Evolutionary conservation across 495 filamentous ascomycete genomes (phyloP).

Genomic region (Penicillium maclennaniae): DNA sequence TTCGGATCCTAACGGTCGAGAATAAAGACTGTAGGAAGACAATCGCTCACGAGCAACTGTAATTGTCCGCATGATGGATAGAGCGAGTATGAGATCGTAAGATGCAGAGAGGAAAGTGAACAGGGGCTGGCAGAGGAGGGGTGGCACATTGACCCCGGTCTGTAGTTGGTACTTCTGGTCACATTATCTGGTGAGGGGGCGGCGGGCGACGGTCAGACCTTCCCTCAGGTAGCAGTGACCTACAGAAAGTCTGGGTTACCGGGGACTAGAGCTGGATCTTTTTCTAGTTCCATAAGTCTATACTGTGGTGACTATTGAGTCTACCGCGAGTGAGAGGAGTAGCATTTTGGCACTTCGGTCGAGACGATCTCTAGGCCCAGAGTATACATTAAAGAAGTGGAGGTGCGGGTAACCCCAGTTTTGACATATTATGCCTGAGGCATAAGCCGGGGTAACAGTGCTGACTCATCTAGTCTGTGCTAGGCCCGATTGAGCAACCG

Average conservation of each 20-base stretch:
- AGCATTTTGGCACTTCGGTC: neutral
- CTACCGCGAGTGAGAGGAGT: too few relatives aligned
- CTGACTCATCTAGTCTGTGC: constrained; percentile 16
- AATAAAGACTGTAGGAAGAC: constrained; percentile 20
- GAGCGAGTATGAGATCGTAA: constrained; percentile 2
- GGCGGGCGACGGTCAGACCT: constrained; percentile 3
- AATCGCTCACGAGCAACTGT: constrained; percentile 20
- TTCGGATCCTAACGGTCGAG: constrained; percentile 12
- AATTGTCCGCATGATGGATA: constrained; percentile 23
- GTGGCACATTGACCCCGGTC: constrained; percentile 20
- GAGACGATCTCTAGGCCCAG: neutral
- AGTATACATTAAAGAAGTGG: neutral
- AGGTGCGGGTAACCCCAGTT: neutral
- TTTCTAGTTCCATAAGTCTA: neutral
- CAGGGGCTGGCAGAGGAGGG: neutral
- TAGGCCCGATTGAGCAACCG: constrained; percentile 18
- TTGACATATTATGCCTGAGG: neutral
- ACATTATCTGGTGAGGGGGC: constrained; percentile 1
- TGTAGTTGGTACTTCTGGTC: constrained; percentile 10
- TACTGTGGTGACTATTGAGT: neutral
- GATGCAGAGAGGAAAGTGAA: neutral
- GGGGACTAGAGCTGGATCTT: neutral
- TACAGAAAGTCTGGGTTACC: neutral
- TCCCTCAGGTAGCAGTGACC: constrained; percentile 7
- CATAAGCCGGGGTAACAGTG: constrained; percentile 20